Evolutionary conservation across 2,329 filamentous ascomycete species (phyloP), one percentile per base, ranked within the genome.

Genomic region (Alternaria conjuncta): DNA sequence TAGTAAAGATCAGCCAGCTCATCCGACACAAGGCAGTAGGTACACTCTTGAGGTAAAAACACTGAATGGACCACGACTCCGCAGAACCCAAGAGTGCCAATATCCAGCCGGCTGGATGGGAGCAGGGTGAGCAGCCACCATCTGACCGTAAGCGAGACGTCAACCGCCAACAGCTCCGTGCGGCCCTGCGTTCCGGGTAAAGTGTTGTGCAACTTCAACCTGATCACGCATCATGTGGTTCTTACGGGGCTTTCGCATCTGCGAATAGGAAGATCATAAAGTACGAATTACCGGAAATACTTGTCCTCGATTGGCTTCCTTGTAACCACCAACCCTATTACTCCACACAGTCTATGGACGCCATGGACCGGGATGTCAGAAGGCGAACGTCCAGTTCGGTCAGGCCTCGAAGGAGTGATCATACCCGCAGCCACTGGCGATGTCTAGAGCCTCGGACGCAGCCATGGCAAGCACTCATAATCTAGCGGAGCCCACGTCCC

Each of bases 151-250:
- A 71, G 67, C 70, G 69, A 71, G 60, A 57, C 51, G 41, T 46
- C 58, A 64, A 63, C 66, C 64, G 63, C 53, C 45, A 46, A 58
- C 57, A 63, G 71, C 62, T 64, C 71, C 64, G 69, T 72, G 73
- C 72, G 71, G 73, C 43, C 71, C 71, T 75, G 60, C 63, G 60
- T 69, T 59, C 74, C 74, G 74, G 73, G 70, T 77, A 77, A 77
- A 75, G 62, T 68, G 65, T 44, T 64, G 61, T 56, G 60, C 56
- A 28, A 64, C 57, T 55, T 62, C 60, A 68, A 68, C 46, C 49
- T 55, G 64, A 57, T 61, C 67, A 70, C 57, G 57, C 63, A 55
- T 53, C 61, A 61, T 44, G 51, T 63, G 60, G 62, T 57, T 60
- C 36, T 61, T 46, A 45, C 36, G 45, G 23, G 28, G 26, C 25